These are phyloP conservation scores for Candida multigemmis DNA, from an alignment of 805 yeast genomes.

Conservation along the genomic window DNA sequence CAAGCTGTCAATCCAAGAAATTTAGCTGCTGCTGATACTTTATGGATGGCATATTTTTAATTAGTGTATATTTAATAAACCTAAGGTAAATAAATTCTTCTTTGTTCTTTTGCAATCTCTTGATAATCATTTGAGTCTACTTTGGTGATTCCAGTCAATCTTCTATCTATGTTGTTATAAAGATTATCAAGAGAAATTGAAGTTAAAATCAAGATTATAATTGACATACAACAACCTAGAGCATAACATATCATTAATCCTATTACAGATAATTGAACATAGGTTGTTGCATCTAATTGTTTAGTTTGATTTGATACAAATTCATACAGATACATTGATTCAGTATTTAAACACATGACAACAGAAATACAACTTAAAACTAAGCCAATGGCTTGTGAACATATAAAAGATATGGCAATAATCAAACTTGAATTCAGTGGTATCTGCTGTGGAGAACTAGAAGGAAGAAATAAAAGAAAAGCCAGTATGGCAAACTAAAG, in stretches of 20 bases:
- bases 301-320: slow-evolving; percentile 6
- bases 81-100: not conserved
- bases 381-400: slow-evolving; percentile 12
- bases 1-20: slow-evolving; percentile 94
- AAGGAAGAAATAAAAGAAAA: slow-evolving; percentile 12
- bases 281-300: slow-evolving; percentile 17
- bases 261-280: slow-evolving; percentile 14
- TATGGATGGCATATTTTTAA: slow-evolving; percentile 92
- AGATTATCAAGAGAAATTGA: slow-evolving; percentile 11
- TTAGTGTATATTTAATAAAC: not conserved
- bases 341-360: slow-evolving; percentile 10
- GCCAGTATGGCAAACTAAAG: slow-evolving; percentile 1
- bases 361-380: slow-evolving; percentile 8
- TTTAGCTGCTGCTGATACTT: slow-evolving; percentile 81
- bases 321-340: slow-evolving; percentile 17
- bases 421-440: not conserved
- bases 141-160: too few relatives aligned
- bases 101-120: not conserved
- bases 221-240: slow-evolving; percentile 6
- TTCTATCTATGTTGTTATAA: slow-evolving; percentile 10
- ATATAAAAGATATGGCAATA: slow-evolving; percentile 5
- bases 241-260: slow-evolving; percentile 8
- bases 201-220: slow-evolving; percentile 6
- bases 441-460: slow-evolving; percentile 8
- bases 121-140: too few relatives aligned